Evolutionary conservation across 2,329 filamentous ascomycete species (phyloP), one percentile per base, ranked within the genome.

Genomic region (Talaromyces amestolkiae): DNA sequence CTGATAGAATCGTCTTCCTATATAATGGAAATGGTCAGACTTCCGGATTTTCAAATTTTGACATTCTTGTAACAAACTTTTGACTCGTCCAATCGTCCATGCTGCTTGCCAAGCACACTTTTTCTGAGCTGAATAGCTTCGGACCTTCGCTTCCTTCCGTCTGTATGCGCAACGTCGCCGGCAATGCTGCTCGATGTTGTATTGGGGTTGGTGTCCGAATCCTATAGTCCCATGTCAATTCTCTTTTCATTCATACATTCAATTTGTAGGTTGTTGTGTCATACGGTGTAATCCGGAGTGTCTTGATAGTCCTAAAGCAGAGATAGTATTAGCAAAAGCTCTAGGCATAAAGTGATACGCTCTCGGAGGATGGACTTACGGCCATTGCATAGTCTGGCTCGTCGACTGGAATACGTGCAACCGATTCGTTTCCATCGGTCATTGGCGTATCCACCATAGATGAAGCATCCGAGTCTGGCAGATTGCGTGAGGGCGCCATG

Each of bases 1-100:
- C 94, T 88, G 74, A 98, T 92, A 0, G 92, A 96, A 74, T 98
- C 94, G 83, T 97, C 92, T 81, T 97, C 94, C 91, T 94, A 64
- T 45, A 67, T 13, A 19, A 60, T 27, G 10, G 17, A 47, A 64
- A 27, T 5, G 43, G 33, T 56, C 37, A 56, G 33, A 49, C 17
- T 31, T 11, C 31, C 43, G n/a, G 22, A 54, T 24, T 35, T 53
- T 11, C 13, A 22, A 17, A 39, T 5, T 22, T 35, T 47, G 56
- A n/a, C 10, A 37, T 35, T 8, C 58, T 31, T 37, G 47, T 7
- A 61, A 65, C 80, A 63, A 84, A 94, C 92, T 87, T 97, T 98
- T 59, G 91, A 96, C 75, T 96, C 92, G 74, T 94, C 93, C 8
- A 99, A 80, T 62, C 90, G 87, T 73, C 96, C 92, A 75, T 97